Conservation (phyloP, 176 grass and related monocot species). For the Luzula sylvatica region DNA sequence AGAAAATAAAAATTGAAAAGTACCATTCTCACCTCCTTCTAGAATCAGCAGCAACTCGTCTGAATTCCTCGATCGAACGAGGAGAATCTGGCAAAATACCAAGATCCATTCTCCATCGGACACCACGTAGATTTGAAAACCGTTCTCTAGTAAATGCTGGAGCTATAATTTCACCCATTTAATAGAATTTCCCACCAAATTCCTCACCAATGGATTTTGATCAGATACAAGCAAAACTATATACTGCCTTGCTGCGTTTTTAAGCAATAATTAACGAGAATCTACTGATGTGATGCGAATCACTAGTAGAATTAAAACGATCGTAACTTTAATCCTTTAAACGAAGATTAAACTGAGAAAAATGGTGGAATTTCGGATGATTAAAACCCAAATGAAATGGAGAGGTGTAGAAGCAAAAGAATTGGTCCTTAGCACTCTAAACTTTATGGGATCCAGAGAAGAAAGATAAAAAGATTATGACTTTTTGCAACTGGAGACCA, state of each 20-base stretch:
- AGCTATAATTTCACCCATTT: slow-evolving; percentile 3
- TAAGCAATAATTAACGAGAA: background rate
- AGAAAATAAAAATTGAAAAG: background rate
- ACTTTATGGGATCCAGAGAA: background rate
- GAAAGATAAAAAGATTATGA: background rate
- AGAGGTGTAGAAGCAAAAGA: background rate
- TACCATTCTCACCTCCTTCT: slow-evolving; percentile 54
- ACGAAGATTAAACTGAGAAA: background rate
- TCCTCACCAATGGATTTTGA: background rate
- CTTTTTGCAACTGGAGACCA: background rate
- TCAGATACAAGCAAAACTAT: background rate
- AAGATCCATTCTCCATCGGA: slow-evolving; percentile 71
- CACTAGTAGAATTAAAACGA: background rate
- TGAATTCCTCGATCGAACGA: slow-evolving; percentile 52
- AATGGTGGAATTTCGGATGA: background rate
- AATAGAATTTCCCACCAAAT: background rate
- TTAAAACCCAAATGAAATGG: background rate
- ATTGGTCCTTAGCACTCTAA: background rate
- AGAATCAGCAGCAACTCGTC: slow-evolving; percentile 77
- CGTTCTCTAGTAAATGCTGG: slow-evolving; percentile 10
- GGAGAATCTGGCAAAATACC: slow-evolving; percentile 43
- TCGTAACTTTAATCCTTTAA: background rate
- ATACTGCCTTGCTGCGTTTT: background rate
- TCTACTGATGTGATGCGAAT: background rate
- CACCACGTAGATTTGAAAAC: slow-evolving; percentile 41